Evolutionary conservation across 2,329 filamentous ascomycete species (phyloP), one percentile per base, ranked within the genome.

Genomic region (Colletotrichum sp.): DNA sequence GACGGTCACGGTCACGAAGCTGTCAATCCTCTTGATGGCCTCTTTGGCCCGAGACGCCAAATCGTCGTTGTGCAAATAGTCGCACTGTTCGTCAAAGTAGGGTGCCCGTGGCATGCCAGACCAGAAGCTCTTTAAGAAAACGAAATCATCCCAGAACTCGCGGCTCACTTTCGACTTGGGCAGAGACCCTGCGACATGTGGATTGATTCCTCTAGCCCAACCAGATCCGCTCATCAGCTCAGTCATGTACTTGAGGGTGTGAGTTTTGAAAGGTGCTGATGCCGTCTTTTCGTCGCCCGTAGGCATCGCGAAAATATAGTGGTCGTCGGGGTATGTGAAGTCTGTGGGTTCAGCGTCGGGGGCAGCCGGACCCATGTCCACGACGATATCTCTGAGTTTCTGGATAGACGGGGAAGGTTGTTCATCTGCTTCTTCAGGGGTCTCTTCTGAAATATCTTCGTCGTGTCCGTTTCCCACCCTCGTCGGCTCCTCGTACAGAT

Each of bases 401-500:
- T 32, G 65, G 9, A n/a, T 32, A 18, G 49, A 21, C 12, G 21
- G 16, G 24, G 28, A 15, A 26, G 65, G 28, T 13, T 10, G 28
- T 57, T 57, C 44, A 8, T 34, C 10, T 8, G 8, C 30, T 5
- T 55, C 57, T n/a, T 28, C 24, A 6, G 16, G 12, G 5, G 63
- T 4, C 16, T 34, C 66, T 30, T 59, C 21, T 66, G 64, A 10
- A 30, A 1, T 52, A 12, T n/a, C 44, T 8, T 57, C 26, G 10
- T 55, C 32, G 8, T 59, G 2, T n/a, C 9, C 59, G 5, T 18
- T n/a, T 24, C 64, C 73, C n/a, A 55, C 10, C 2, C 72, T 6
- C 8, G 69, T 76, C 9, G 73, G 73, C 16, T 76, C 73, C 26
- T 76, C 57, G 63, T 76, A 76, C 8, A 64, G 62, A 32, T 32